Evolutionary conservation across 2,329 filamentous ascomycete genomes (phyloP).

Genomic region (Curvularia sp.): DNA sequence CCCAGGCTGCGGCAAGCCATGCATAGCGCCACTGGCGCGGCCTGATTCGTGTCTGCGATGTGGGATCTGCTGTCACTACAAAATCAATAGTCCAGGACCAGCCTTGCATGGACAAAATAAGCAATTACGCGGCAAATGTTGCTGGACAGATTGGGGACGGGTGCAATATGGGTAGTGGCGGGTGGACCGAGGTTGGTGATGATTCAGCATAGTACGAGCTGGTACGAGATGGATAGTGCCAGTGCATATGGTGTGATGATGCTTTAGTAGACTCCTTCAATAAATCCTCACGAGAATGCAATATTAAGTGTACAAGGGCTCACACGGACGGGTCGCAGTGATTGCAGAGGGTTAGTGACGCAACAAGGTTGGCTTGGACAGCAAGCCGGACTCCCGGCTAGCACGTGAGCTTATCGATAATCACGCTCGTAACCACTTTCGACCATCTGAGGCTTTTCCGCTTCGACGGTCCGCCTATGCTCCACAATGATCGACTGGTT

Average conservation of each 20-base stretch:
- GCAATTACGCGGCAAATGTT: background rate
- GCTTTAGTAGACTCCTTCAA: background rate
- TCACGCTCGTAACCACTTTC: background rate
- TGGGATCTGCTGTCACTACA: slow-evolving; percentile 14
- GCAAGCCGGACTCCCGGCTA: background rate
- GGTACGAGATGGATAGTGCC: slow-evolving; percentile 4
- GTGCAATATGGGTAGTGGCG: slow-evolving; percentile 26
- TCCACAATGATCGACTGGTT: background rate
- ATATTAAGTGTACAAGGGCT: background rate
- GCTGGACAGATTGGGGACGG: background rate
- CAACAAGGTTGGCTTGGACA: background rate
- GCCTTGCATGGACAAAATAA: slow-evolving; percentile 10
- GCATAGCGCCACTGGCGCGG: slow-evolving; percentile 15
- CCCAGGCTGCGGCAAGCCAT: slow-evolving; percentile 23
- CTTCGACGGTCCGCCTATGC: background rate
- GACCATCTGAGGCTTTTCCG: background rate
- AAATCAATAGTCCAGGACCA: slow-evolving; percentile 22
- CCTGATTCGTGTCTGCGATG: slow-evolving; percentile 12
- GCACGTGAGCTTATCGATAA: slow-evolving; percentile 8
- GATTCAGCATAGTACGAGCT: slow-evolving; percentile 21
- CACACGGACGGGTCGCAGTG: background rate
- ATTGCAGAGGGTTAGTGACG: slow-evolving; percentile 5
- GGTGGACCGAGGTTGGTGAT: slow-evolving; percentile 13
- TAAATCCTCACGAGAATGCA: background rate
- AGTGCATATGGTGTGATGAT: slow-evolving; percentile 4